phyloP scores from a whole-genome alignment of 129 eudicot species.

The Artemisia annua region DNA sequence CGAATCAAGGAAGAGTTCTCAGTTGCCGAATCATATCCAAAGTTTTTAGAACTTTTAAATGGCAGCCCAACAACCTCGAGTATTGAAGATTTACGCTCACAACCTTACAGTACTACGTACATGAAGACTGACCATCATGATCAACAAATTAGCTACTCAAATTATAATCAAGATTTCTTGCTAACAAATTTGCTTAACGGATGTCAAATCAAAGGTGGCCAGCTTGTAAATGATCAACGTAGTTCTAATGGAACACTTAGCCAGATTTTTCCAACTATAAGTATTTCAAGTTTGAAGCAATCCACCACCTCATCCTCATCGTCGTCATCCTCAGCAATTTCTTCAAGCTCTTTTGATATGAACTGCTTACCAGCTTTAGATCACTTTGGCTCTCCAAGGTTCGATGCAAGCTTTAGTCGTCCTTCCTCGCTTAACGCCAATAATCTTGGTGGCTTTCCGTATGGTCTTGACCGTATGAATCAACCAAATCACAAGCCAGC shows the following conservation, averaged over 20 bases:
- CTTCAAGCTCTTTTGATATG: slow-evolving; percentile 54
- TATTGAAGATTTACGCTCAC: slow-evolving; percentile 33
- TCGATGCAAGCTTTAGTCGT: slow-evolving; percentile 39
- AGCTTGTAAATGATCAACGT: slow-evolving; percentile 22
- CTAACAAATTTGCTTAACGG: slow-evolving; percentile 35
- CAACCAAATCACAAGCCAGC: slow-evolving; percentile 38
- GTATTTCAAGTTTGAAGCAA: slow-evolving; percentile 44
- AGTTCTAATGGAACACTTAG: slow-evolving; percentile 41
- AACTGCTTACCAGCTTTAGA: slow-evolving; percentile 66
- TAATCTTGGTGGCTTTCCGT: slow-evolving; percentile 34
- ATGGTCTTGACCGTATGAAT: slow-evolving; percentile 43
- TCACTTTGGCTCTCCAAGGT: slow-evolving; percentile 56
- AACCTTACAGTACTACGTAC: slow-evolving; percentile 16
- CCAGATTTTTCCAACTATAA: slow-evolving; percentile 65
- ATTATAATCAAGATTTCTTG: slow-evolving; percentile 38
- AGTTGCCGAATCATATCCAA: slow-evolving; percentile 36
- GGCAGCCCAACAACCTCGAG: slow-evolving; percentile 42
- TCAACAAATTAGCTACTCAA: slow-evolving; percentile 28
- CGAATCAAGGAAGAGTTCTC: slow-evolving; percentile 53
- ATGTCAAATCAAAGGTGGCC: slow-evolving; percentile 35
- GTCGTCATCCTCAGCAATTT: slow-evolving; percentile 22
- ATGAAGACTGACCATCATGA: slow-evolving; percentile 35
- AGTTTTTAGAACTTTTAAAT: slow-evolving; percentile 47
- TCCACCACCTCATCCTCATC: slow-evolving; percentile 24
- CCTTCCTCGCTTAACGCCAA: slow-evolving; percentile 27